Conservation (phyloP, 495 filamentous ascomycete genomes). For the Xylona heveae region DNA sequence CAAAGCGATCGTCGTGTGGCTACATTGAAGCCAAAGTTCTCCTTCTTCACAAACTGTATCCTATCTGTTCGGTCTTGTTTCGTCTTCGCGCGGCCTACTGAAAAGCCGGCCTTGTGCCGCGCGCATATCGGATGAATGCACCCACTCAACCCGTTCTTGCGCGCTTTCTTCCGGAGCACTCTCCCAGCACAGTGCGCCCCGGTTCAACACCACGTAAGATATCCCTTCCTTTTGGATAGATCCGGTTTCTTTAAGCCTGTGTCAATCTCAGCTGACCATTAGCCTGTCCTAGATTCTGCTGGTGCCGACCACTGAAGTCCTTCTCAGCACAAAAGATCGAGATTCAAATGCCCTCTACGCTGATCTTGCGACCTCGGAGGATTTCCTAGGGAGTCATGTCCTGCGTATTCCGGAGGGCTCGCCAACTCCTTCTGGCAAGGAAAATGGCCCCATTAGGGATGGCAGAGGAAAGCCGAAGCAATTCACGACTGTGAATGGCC, state of each 20-base stretch:
- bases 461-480: slow-evolving; percentile 83
- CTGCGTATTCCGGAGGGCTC: slow-evolving; percentile 50
- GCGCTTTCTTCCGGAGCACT: slow-evolving; percentile 93
- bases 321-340: slow-evolving; percentile 73
- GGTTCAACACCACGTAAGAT: slow-evolving; percentile 66
- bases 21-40: too few species aligned
- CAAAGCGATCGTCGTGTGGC: too few species aligned
- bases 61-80: too few species aligned
- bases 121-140: slow-evolving; percentile 52
- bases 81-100: too few species aligned
- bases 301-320: slow-evolving; percentile 77
- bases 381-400: slow-evolving; percentile 94
- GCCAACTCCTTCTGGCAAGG: slow-evolving; percentile 38
- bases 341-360: slow-evolving; percentile 59
- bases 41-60: too few species aligned
- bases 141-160: slow-evolving; percentile 95
- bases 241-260: too few species aligned
- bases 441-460: slow-evolving; percentile 62
- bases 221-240: neutral
- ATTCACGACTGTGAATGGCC: slow-evolving; percentile 77
- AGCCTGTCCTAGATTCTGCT: slow-evolving; percentile 91
- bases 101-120: too few species aligned
- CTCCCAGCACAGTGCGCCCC: slow-evolving; percentile 85
- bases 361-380: slow-evolving; percentile 71
- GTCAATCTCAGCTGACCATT: too few species aligned